Conservation (phyloP, 2,329 filamentous ascomycete genomes). For the Ceratocystis ficicola region DNA sequence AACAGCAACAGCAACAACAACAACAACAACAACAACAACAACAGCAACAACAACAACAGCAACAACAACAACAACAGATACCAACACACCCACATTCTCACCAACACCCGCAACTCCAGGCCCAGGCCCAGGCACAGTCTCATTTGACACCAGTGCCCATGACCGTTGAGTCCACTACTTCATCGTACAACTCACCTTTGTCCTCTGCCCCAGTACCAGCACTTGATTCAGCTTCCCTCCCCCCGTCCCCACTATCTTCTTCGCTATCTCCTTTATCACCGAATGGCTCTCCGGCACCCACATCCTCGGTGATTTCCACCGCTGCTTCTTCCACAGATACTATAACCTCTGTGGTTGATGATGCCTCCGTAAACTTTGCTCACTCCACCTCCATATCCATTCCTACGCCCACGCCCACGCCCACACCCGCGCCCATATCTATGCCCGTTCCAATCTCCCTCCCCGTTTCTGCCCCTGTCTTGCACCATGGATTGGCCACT, state of each 20-base stretch:
- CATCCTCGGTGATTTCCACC: neutral
- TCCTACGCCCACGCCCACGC: neutral
- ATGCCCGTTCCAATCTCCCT: constrained; percentile 34
- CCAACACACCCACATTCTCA: neutral
- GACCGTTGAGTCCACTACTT: constrained; percentile 36
- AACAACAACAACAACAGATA: constrained; percentile 22
- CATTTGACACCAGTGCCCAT: neutral
- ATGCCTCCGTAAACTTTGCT: neutral
- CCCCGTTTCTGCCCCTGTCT: constrained; percentile 36
- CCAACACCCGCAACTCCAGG: constrained; percentile 24
- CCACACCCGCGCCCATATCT: neutral
- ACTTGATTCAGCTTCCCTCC: constrained; percentile 21
- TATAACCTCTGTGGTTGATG: neutral
- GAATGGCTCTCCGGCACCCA: neutral
- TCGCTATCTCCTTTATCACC: neutral
- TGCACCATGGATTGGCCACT: constrained; percentile 27
- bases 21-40: neutral
- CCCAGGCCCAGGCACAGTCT: neutral
- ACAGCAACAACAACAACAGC: constrained; percentile 14
- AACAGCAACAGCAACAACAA: constrained; percentile 18
- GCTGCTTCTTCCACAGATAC: neutral
- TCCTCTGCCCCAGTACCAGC: constrained; percentile 26
- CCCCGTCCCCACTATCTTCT: neutral
- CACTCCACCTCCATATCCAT: neutral
- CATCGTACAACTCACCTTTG: constrained; percentile 34